These are phyloP conservation scores for Spinellus fusiger DNA, from an alignment of 192 early-diverging fungal species.

Conservation along the genomic window DNA sequence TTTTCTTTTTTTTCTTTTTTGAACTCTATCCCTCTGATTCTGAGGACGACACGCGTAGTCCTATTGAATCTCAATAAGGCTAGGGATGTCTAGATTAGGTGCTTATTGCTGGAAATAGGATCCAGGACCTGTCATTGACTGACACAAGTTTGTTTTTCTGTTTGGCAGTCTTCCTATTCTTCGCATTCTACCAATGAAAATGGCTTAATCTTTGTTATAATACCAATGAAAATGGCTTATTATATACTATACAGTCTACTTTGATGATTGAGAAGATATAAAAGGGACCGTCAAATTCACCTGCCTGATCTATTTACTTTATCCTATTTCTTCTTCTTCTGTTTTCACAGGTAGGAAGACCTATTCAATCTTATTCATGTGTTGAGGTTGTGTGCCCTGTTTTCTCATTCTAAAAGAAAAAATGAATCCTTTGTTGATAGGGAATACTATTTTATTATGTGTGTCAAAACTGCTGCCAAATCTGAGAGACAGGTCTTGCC, in stretches of 20 bases:
- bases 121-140: neutral
- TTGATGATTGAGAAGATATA: no score
- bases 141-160: neutral
- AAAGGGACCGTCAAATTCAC: no score
- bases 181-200: neutral
- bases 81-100: neutral
- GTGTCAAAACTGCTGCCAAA: neutral
- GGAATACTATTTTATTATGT: neutral
- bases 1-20: no score
- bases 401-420: neutral
- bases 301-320: no score
- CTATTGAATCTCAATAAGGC: neutral
- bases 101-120: slow-evolving; percentile 6
- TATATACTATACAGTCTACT: no score
- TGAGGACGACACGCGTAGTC: neutral
- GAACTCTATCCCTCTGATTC: no score
- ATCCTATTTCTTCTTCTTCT: no score
- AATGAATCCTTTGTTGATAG: neutral
- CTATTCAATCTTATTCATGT: neutral
- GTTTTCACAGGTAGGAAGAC: neutral
- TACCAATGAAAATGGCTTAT: no score
- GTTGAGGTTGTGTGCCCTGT: no score
- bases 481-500: slow-evolving; percentile 65
- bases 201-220: no score
- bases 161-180: neutral